Evolutionary conservation across 768 basidiomycete species (phyloP).

Genomic region (Mycena vulgaris): DNA sequence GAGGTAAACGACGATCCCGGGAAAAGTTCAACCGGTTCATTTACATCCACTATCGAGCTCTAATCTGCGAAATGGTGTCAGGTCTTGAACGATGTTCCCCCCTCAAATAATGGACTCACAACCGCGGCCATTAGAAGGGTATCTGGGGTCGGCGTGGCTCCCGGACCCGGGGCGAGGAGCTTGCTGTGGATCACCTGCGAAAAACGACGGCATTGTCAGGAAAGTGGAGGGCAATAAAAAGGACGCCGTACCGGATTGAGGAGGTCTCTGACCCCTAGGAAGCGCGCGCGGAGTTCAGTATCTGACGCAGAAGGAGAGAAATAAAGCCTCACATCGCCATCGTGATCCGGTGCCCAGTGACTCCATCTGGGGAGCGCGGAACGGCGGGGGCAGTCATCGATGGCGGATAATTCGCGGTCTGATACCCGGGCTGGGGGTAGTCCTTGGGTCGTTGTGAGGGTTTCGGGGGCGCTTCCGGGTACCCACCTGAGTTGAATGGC

Average conservation of each 20-base stretch:
- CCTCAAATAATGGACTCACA: constrained; percentile 4
- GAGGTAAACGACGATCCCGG: constrained; percentile 6
- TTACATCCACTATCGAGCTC: neutral
- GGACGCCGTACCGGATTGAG: neutral
- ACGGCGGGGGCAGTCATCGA: neutral
- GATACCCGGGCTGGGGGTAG: constrained; percentile 11
- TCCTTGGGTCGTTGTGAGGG: constrained; percentile 15
- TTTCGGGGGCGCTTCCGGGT: neutral
- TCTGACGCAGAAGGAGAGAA: neutral
- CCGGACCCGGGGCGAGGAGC: constrained; percentile 6
- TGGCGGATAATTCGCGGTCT: constrained; percentile 6
- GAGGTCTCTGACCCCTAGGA: constrained; percentile 2
- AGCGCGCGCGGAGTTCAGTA: neutral
- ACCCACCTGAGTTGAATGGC: neutral
- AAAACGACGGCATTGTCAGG: neutral
- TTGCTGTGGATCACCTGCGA: constrained; percentile 9
- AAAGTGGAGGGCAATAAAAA: neutral
- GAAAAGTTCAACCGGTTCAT: constrained; percentile 26
- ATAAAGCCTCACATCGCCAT: constrained; percentile 15
- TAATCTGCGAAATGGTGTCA: constrained; percentile 14
- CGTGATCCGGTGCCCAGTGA: constrained; percentile 21
- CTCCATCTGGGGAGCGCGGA: constrained; percentile 22
- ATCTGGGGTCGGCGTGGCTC: constrained; percentile 23
- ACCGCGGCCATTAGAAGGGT: constrained; percentile 25
- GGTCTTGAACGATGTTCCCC: neutral